phyloP scores from a whole-genome alignment of 2,329 filamentous ascomycete genomes.

The Colletotrichum acutatum region DNA sequence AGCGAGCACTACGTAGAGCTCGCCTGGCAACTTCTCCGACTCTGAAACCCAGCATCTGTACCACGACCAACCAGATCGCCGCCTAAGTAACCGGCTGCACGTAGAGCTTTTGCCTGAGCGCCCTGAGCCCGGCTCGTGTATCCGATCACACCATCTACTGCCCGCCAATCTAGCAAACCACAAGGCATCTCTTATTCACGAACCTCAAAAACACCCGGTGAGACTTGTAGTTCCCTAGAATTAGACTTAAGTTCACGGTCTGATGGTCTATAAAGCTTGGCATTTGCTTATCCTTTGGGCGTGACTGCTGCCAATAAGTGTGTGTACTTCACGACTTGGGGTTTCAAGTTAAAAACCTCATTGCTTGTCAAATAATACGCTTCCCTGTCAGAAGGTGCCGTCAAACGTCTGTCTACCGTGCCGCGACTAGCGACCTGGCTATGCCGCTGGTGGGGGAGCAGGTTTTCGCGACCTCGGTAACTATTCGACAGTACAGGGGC shows the following conservation, averaged over 20 bases:
- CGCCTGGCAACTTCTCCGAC: neutral
- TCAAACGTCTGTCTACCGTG: neutral
- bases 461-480: neutral
- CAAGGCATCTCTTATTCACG: neutral
- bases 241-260: neutral
- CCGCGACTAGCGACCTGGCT: neutral
- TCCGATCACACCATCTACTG: conserved; percentile 21
- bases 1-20: neutral
- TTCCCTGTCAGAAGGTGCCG: neutral
- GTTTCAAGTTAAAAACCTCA: neutral
- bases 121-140: conserved; percentile 5
- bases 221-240: neutral
- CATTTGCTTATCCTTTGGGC: neutral
- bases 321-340: neutral
- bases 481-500: neutral
- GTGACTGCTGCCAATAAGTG: neutral
- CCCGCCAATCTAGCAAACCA: neutral
- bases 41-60: conserved; percentile 4
- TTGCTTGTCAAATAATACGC: neutral
- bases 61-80: neutral
- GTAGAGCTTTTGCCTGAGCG: conserved; percentile 1
- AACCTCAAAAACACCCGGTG: neutral
- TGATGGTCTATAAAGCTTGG: neutral
- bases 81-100: neutral
- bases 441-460: neutral